Evolutionary conservation across 495 filamentous ascomycete species (phyloP).

Genomic region (Daldinia loculata): DNA sequence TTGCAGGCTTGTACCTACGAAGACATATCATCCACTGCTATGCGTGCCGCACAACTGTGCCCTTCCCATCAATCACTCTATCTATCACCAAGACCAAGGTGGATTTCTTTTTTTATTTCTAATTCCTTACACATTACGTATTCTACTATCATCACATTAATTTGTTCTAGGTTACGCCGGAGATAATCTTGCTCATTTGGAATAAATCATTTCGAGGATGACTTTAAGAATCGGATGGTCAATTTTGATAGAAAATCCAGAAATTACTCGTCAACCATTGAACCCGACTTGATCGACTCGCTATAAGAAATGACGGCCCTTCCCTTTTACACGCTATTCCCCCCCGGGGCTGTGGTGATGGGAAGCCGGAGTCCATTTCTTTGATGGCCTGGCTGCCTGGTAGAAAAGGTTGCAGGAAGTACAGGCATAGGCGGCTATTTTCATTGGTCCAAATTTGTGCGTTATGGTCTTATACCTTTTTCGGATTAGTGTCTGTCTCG

Average conservation of each 20-base stretch:
- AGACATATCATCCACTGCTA: constrained; percentile 27
- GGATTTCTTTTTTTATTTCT: constrained; percentile 5
- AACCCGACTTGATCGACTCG: constrained; percentile 17
- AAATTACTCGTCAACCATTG: constrained; percentile 13
- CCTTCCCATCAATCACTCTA: constrained; percentile 19
- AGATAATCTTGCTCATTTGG: constrained; percentile 8
- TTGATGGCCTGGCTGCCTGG: constrained; percentile 21
- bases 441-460: constrained; percentile 28
- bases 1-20: constrained; percentile 37
- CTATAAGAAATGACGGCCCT: constrained; percentile 15
- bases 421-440: constrained; percentile 20
- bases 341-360: constrained; percentile 23
- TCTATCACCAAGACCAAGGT: constrained; percentile 10
- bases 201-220: constrained; percentile 9
- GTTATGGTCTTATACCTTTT: constrained; percentile 19
- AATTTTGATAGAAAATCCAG: constrained; percentile 6
- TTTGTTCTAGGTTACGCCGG: constrained; percentile 4
- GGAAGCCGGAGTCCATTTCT: constrained; percentile 29
- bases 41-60: constrained; percentile 9
- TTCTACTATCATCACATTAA: constrained; percentile 12
- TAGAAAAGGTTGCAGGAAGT: constrained; percentile 24
- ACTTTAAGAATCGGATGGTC: background rate
- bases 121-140: constrained; percentile 15
- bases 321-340: constrained; percentile 19
- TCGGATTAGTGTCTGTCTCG: constrained; percentile 21